Evolutionary conservation across 768 basidiomycete genomes (phyloP), one percentile per base, ranked within the genome.

Genomic region (Hortiboletus flavorubellus): DNA sequence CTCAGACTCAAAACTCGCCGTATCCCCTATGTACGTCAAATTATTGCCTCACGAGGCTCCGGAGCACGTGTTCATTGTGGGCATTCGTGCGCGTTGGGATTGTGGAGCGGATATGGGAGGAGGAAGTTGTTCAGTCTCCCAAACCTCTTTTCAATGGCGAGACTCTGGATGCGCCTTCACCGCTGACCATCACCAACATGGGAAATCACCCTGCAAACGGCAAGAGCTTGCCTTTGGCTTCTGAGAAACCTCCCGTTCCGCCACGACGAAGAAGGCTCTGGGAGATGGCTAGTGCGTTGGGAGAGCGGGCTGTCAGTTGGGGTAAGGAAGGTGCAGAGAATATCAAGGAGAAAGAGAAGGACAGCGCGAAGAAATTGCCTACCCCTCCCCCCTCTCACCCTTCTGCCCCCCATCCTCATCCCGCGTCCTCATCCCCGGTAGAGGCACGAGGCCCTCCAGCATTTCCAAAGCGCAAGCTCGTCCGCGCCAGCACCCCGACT

Each of bases 51-150:
- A 74, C 80, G 6, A 82, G 94, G 8, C 76, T 97, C 18, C 83
- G 93, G 12, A 79, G 87, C 37, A 92, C 93, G n/a, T 95, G 93
- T 70, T 87, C 86, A 5, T 74, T 96, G 14, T 97, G 93, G 93
- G 83, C 88, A 16, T 96, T 91, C 64, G 85, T 96, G 48, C 82
- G 92, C 23, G 85, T 83, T 0, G 83, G 88, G 10, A 76, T 97
- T 51, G 77, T 96, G 18, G 91, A 93, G 55, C 87, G 86, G 61
- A 75, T 96, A 6, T 97, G 94, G 94, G 88, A 92, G 53, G 93
- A 95, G 59, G 90, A 87, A 53, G 63, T 80, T 7, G 60, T 69
- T 3, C 74, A 76, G 10, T 66, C 75, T 2, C 62, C 65, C 1
- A 64, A 61, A 35, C 62, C 59, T 42, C 61, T 59, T n/a, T 53